Percentiles rank a stretch among this genome's conserved stretches.
These are phyloP conservation scores for Thalassiosira pacifica DNA, from an alignment of 352 stramenopile species.

Conservation along the genomic window DNA sequence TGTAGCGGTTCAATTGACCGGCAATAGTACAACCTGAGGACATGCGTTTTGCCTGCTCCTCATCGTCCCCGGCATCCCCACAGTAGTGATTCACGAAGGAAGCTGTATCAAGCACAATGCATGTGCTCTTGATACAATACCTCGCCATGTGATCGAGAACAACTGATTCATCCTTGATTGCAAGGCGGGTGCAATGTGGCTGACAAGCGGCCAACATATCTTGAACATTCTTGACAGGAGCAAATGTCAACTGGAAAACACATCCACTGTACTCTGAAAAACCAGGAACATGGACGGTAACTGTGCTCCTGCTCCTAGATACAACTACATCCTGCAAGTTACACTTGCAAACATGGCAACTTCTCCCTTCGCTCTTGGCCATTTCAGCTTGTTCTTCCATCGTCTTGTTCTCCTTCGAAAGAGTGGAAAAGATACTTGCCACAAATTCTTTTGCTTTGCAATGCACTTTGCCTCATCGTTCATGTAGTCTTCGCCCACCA, in stretches of 20 bases:
- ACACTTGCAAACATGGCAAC: slow-evolving; percentile 5
- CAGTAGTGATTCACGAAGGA: slow-evolving; percentile 34
- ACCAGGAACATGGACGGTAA: slow-evolving; percentile 32
- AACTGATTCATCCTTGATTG: slow-evolving; percentile 31
- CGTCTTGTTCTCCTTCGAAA: slow-evolving; percentile 36
- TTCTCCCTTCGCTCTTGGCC: slow-evolving; percentile 1
- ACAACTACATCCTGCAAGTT: slow-evolving; percentile 40
- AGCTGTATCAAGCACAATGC: slow-evolving; percentile 33
- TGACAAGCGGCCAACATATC: slow-evolving; percentile 30
- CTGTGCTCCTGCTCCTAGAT: slow-evolving; percentile 33
- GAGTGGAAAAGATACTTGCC: slow-evolving; percentile 21
- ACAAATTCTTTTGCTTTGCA: slow-evolving; percentile 42
- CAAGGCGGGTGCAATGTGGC: slow-evolving; percentile 41
- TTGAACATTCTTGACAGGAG: slow-evolving; percentile 5
- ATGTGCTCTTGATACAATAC: slow-evolving; percentile 41
- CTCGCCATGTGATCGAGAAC: slow-evolving; percentile 33
- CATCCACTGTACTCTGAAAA: slow-evolving; percentile 6
- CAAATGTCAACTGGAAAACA: slow-evolving; percentile 43
- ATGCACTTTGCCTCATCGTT: slow-evolving; percentile 35
- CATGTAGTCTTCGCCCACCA: slow-evolving; percentile 34
- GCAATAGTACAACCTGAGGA: slow-evolving; percentile 17
- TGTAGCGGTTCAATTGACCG: slow-evolving; percentile 22
- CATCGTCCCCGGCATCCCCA: slow-evolving; percentile 1
- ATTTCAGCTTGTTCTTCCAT: slow-evolving; percentile 14
- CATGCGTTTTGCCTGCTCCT: neutral